Conservation (phyloP, 495 filamentous ascomycete genomes). For the Pyrenula aspistea region DNA sequence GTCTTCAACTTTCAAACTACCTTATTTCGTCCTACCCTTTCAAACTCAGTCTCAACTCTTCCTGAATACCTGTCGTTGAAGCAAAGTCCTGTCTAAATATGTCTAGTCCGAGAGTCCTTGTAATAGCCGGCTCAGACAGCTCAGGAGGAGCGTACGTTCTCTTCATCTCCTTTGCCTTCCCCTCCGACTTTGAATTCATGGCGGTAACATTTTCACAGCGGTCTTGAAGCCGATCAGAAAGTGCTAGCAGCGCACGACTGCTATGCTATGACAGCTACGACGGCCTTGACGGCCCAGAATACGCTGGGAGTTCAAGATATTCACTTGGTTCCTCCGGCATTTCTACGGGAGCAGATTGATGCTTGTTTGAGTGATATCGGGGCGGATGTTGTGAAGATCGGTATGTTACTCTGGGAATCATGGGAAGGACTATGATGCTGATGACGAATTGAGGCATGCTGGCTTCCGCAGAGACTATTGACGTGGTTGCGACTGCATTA, state of each 20-base stretch:
- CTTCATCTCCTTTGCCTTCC: constrained; percentile 5
- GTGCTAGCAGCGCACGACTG: constrained; percentile 82
- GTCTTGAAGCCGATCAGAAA: constrained; percentile 95
- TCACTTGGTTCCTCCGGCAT: constrained; percentile 64
- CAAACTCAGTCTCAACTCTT: not conserved
- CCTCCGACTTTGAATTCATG: constrained; percentile 1
- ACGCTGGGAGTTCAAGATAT: constrained; percentile 75
- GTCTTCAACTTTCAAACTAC: not conserved
- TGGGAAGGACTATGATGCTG: not conserved
- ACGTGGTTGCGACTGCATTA: constrained; percentile 59
- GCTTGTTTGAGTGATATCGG: constrained; percentile 73
- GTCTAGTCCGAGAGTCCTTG: constrained; percentile 47
- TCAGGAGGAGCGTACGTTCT: constrained; percentile 72
- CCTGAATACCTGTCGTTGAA: not conserved
- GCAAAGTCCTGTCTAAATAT: constrained; percentile 10
- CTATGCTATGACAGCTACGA: constrained; percentile 95
- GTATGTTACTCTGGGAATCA: constrained; percentile 28
- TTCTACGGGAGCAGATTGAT: constrained; percentile 76
- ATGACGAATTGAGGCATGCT: constrained; percentile 61
- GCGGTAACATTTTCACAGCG: constrained; percentile 34
- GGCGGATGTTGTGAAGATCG: constrained; percentile 83
- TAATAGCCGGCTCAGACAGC: constrained; percentile 79
- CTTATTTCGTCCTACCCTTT: not conserved
- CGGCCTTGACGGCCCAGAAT: constrained; percentile 90
- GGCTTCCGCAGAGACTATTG: constrained; percentile 63